Conservation (phyloP, 2,329 filamentous ascomycete genomes). For the Botrytis squamosa region DNA sequence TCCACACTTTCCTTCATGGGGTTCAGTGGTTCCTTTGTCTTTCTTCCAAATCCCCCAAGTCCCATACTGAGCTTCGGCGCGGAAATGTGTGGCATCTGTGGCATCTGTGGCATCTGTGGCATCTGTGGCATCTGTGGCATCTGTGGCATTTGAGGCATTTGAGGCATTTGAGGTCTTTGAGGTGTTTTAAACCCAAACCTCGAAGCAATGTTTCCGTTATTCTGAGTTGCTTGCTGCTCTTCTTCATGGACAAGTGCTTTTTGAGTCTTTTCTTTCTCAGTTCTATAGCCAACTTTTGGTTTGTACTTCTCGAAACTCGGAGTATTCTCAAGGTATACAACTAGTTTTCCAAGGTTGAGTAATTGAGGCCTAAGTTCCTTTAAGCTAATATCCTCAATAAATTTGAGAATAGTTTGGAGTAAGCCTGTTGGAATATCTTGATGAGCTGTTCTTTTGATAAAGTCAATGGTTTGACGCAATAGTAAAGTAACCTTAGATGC, state of each 20-base stretch:
- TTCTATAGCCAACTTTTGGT: background rate
- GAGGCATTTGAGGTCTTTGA: conserved; percentile 7
- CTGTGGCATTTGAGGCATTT: background rate
- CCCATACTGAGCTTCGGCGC: conserved; percentile 21
- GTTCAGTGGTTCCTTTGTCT: conserved; percentile 11
- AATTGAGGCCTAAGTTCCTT: conserved; percentile 20
- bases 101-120: conserved; percentile 21
- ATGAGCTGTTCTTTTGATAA: conserved; percentile 32
- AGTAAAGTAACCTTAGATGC: conserved; percentile 33
- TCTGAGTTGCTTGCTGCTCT: background rate
- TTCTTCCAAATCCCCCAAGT: conserved; percentile 16
- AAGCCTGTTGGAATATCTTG: conserved; percentile 34
- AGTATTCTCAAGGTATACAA: conserved; percentile 23
- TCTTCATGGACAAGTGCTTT: background rate
- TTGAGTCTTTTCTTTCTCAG: conserved; percentile 2
- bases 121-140: conserved; percentile 11
- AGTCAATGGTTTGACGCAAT: conserved; percentile 33
- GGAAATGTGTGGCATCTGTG: conserved; percentile 20
- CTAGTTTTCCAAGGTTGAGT: conserved; percentile 21
- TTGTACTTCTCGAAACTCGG: conserved; percentile 19
- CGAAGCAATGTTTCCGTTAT: conserved; percentile 17
- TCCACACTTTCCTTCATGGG: conserved; percentile 15
- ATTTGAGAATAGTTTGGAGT: conserved; percentile 33
- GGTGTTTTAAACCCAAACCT: conserved; percentile 22
- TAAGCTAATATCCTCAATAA: conserved; percentile 20